phyloP scores from a whole-genome alignment of 345 rosid genomes.

The Linum trigynum region DNA sequence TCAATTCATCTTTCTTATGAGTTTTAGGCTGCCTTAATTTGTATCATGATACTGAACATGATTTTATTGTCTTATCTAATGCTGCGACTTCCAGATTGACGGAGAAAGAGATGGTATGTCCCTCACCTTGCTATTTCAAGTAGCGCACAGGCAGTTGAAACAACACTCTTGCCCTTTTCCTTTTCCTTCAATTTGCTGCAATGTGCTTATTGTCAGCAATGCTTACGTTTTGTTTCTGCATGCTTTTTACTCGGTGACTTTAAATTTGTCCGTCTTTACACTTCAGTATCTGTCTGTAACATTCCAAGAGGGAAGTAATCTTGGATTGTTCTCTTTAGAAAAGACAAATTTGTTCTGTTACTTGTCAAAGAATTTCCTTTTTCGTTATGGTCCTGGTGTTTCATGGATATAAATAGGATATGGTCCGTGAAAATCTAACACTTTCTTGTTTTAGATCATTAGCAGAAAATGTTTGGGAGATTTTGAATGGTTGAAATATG shows the following conservation, averaged over 20 bases:
- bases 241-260: neutral
- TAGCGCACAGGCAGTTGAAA: conserved; percentile 7
- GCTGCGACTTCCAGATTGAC: conserved; percentile 43
- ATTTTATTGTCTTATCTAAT: conserved; percentile 14
- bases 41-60: conserved; percentile 12
- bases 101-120: conserved; percentile 79
- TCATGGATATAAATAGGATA: neutral
- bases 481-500: too few species aligned
- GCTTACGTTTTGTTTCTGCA: neutral
- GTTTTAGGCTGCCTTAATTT: conserved; percentile 4
- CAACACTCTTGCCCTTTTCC: neutral
- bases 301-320: neutral
- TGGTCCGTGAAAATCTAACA: neutral
- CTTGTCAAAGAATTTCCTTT: neutral
- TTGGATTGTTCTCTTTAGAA: neutral
- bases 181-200: neutral
- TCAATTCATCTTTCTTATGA: neutral
- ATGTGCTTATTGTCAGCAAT: neutral
- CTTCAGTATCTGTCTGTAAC: neutral
- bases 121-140: conserved; percentile 12
- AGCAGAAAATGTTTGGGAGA: too few species aligned
- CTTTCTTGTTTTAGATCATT: too few species aligned
- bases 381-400: neutral
- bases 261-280: neutral
- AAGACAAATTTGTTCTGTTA: neutral